Percentiles rank a stretch among this genome's conserved stretches.
Conservation (phyloP, 1,284 basidiomycete species). For the Leucoagaricus sp. region DNA sequence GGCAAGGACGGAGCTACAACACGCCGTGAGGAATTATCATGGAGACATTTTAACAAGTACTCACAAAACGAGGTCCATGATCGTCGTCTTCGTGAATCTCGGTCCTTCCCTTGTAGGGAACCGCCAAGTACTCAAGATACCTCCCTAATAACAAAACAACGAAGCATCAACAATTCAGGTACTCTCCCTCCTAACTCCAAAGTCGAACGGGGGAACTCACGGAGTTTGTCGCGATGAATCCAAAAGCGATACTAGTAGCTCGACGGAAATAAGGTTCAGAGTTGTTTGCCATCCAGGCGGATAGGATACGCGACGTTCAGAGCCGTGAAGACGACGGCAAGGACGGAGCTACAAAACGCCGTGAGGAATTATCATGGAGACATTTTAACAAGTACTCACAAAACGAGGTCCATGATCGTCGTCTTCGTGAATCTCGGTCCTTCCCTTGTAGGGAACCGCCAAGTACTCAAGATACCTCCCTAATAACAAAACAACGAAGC, state of each 20-base stretch:
- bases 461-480: slow-evolving; percentile 44
- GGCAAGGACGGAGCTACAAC: slow-evolving; percentile 25
- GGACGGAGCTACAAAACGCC: slow-evolving; percentile 23
- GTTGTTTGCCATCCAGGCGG: slow-evolving; percentile 47
- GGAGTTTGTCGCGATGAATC: slow-evolving; percentile 48
- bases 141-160: slow-evolving; percentile 30
- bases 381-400: slow-evolving; percentile 25
- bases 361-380: background rate
- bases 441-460: slow-evolving; percentile 39
- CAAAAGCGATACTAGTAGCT: slow-evolving; percentile 51
- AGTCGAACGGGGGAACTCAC: slow-evolving; percentile 36
- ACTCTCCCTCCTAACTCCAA: background rate
- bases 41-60: slow-evolving; percentile 18
- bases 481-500: slow-evolving; percentile 13
- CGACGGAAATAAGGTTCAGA: slow-evolving; percentile 49
- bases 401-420: slow-evolving; percentile 36
- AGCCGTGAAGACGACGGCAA: slow-evolving; percentile 28
- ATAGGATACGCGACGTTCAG: slow-evolving; percentile 29
- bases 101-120: slow-evolving; percentile 39
- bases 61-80: slow-evolving; percentile 37
- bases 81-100: slow-evolving; percentile 35
- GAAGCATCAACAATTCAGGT: background rate
- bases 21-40: background rate
- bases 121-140: slow-evolving; percentile 42
- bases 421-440: slow-evolving; percentile 37